Conservation (phyloP, 805 yeast species). For the Pichia phayaonensis region DNA sequence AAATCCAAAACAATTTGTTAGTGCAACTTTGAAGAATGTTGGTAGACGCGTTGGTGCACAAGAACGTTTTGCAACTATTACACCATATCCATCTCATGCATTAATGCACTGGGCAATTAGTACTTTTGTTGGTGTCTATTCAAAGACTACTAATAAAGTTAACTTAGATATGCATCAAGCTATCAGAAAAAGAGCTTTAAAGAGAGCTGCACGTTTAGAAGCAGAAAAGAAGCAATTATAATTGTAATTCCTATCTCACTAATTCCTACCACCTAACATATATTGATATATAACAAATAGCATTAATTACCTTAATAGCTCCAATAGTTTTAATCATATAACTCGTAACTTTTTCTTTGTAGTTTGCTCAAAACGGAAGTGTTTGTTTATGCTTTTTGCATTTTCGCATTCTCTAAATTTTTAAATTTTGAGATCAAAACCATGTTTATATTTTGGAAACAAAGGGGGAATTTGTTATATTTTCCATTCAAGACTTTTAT, state of each 20-base stretch:
- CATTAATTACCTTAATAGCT: too few relatives aligned
- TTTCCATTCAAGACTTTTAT: too few relatives aligned
- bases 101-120: constrained; percentile 79
- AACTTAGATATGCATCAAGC: constrained; percentile 72
- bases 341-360: neutral
- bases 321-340: too few relatives aligned
- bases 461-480: neutral
- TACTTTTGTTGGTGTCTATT: constrained; percentile 74
- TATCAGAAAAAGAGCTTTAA: constrained; percentile 77
- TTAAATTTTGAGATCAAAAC: neutral
- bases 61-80: constrained; percentile 74
- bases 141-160: constrained; percentile 56
- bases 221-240: constrained; percentile 9
- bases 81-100: constrained; percentile 95
- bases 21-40: constrained; percentile 54
- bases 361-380: neutral
- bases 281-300: too few relatives aligned
- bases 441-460: neutral
- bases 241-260: neutral
- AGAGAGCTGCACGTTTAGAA: constrained; percentile 50
- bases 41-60: constrained; percentile 92
- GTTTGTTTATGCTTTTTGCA: neutral
- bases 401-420: neutral
- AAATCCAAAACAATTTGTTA: constrained; percentile 71
- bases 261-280: too few relatives aligned